Conservation (phyloP, 106 monocot species). For the Vanilla planifolia region DNA sequence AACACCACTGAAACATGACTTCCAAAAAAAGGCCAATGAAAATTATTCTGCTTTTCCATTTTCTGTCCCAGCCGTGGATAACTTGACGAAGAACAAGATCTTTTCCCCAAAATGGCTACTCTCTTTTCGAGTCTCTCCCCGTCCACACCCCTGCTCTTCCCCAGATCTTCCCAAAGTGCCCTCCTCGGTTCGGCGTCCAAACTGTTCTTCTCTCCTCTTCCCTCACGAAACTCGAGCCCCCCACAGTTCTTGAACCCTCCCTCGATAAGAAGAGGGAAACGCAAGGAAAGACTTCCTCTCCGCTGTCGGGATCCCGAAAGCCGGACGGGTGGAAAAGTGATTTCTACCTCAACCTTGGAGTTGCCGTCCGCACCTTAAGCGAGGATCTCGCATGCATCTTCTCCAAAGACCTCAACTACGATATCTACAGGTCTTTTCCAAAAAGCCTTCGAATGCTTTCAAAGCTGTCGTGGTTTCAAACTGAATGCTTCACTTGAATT, state of each 20-base stretch:
- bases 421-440: slow-evolving; percentile 65
- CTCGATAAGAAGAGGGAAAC: slow-evolving; percentile 5
- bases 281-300: background rate
- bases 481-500: background rate
- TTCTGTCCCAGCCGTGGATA: slow-evolving; percentile 10
- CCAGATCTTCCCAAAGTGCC: slow-evolving; percentile 30
- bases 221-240: slow-evolving; percentile 20
- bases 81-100: slow-evolving; percentile 2
- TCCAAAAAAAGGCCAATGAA: too few species aligned
- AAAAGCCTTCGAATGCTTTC: background rate
- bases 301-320: background rate
- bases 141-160: slow-evolving; percentile 15
- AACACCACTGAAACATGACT: too few species aligned
- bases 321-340: slow-evolving; percentile 7
- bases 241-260: slow-evolving; percentile 9
- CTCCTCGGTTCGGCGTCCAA: background rate
- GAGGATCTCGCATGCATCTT: slow-evolving; percentile 79
- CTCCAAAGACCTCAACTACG: slow-evolving; percentile 71
- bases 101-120: slow-evolving; percentile 32
- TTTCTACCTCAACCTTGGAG: slow-evolving; percentile 85
- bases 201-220: slow-evolving; percentile 7
- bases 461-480: background rate
- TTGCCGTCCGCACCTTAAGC: slow-evolving; percentile 81
- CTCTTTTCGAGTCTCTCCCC: slow-evolving; percentile 40
- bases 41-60: background rate